Percentiles rank a stretch among this genome's conserved stretches.
Evolutionary conservation across 805 yeast genomes (phyloP).

Genomic region (Yarrowia keelungensis): DNA sequence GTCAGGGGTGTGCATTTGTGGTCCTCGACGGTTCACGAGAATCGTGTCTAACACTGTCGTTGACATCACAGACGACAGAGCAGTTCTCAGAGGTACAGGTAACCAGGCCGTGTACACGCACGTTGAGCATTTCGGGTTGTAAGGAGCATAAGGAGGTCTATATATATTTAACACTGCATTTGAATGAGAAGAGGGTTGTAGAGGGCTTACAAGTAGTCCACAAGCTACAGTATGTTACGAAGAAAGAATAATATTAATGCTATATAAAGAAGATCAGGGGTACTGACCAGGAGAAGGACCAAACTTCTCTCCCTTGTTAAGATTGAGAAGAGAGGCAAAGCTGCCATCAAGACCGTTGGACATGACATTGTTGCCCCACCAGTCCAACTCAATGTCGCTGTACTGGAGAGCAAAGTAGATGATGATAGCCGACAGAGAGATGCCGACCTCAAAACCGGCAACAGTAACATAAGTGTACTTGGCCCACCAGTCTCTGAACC

Average conservation of each 20-base stretch:
- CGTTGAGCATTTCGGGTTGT: slow-evolving; percentile 34
- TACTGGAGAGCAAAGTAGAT: slow-evolving; percentile 55
- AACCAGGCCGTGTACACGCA: slow-evolving; percentile 34
- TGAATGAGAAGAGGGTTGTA: neutral
- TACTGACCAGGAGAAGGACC: neutral
- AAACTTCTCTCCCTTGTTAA: slow-evolving; percentile 2
- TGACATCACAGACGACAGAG: slow-evolving; percentile 35
- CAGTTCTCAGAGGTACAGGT: slow-evolving; percentile 31
- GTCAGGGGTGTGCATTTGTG: slow-evolving; percentile 37
- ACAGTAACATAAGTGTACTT: slow-evolving; percentile 59
- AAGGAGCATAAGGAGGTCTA: neutral
- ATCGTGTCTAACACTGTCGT: slow-evolving; percentile 20
- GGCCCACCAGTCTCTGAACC: slow-evolving; percentile 60
- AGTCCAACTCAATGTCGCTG: slow-evolving; percentile 48
- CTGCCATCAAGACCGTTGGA: slow-evolving; percentile 8
- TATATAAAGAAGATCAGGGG: neutral
- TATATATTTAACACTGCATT: slow-evolving; percentile 17
- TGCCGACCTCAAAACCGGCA: slow-evolving; percentile 58
- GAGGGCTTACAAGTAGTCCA: too few relatives aligned
- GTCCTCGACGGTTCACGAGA: slow-evolving; percentile 34
- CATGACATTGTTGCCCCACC: slow-evolving; percentile 58
- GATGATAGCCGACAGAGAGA: slow-evolving; percentile 57
- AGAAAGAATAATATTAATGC: neutral
- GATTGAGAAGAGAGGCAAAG: neutral
- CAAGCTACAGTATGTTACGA: too few relatives aligned